Evolutionary conservation across 1,284 basidiomycete species (phyloP), one percentile per base, ranked within the genome.

Genomic region (Leucoagaricus sp.): DNA sequence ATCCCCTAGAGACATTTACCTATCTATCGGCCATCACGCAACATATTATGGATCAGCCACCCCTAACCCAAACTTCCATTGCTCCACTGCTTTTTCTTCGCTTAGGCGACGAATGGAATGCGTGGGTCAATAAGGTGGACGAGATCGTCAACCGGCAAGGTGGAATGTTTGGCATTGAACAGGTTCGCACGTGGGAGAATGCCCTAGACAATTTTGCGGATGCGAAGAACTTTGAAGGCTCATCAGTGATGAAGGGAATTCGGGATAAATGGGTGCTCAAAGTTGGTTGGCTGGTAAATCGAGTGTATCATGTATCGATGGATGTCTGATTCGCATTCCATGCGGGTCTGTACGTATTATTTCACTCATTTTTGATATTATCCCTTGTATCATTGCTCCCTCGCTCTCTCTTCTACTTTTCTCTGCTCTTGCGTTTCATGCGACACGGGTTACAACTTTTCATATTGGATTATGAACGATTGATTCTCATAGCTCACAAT

Each of bases 211-310:
- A 81, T 50, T 81, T 88, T 65, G 83, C 85, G 2, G 78, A 77
- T 40, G 72, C 74, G 63, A 83, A 78, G 66, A 75, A 64, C 34
- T 64, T 69, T 26, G 75, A 83, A 55, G 81, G 81, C 3, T 71
- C 78, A 60, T 72, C 75, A 23, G 70, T 77, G 42, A 81, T 92
- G 78, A 75, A 79, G 64, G 74, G 74, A 17, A 73, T 89, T 42
- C 75, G 89, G 59, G 86, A 91, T 66, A 72, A 74, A 40, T 92
- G 89, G 89, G 80, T 91, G 6, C 62, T 67, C 15, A 86, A 83
- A 63, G 88, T 89, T 15, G 90, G 90, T 1, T 93, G 91, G 90
- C 67, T 92, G 38, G 84, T 89, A 12, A 84, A 87, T 4, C 79
- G 87, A 60, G 75, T 66, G 15, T 67, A 67, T 36, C 72, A 78